Conservation (phyloP, 2,329 filamentous ascomycete species). For the Nigrograna mackinnonii region DNA sequence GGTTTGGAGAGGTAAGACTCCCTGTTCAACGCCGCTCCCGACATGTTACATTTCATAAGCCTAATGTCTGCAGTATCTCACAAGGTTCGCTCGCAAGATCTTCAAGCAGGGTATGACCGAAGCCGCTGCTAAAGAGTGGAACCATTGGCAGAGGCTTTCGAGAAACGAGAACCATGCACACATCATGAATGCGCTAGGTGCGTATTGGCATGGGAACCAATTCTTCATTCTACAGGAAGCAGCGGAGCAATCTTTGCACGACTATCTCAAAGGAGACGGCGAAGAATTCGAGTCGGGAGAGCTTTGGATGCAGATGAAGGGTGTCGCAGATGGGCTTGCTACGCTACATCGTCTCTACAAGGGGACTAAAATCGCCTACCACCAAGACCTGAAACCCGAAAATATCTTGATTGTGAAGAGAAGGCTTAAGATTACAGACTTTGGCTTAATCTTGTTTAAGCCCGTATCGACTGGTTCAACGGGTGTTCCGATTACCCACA, state of each 20-base stretch:
- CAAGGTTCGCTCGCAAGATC: conserved; percentile 13
- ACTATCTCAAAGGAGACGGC: conserved; percentile 12
- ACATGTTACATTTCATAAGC: too few species aligned
- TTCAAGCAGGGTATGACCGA: conserved; percentile 10
- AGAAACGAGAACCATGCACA: conserved; percentile 12
- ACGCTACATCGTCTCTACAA: conserved; percentile 11
- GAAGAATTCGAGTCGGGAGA: conserved; percentile 10
- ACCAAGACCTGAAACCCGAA: conserved; percentile 15
- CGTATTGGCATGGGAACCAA: conserved; percentile 11
- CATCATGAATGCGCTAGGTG: conserved; percentile 13
- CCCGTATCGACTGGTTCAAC: conserved; percentile 9
- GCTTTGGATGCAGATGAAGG: conserved; percentile 15
- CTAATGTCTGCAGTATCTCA: conserved; percentile 10
- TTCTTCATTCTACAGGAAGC: conserved; percentile 15
- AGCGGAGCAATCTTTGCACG: conserved; percentile 11
- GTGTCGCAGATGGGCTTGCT: conserved; percentile 10
- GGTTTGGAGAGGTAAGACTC: conserved; percentile 11
- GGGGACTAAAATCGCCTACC: conserved; percentile 15
- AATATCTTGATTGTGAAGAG: conserved; percentile 16
- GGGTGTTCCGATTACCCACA: conserved; percentile 11
- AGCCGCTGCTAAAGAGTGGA: conserved; percentile 12
- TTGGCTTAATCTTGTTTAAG: conserved; percentile 14
- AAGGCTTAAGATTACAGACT: conserved; percentile 15
- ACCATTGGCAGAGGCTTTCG: conserved; percentile 12
- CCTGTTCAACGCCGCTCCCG: background rate